A percentile compares a stretch with the other conserved stretches of the same genome.
Conservation (phyloP, 2,329 filamentous ascomycete species). For the Simplicillium sp. region DNA sequence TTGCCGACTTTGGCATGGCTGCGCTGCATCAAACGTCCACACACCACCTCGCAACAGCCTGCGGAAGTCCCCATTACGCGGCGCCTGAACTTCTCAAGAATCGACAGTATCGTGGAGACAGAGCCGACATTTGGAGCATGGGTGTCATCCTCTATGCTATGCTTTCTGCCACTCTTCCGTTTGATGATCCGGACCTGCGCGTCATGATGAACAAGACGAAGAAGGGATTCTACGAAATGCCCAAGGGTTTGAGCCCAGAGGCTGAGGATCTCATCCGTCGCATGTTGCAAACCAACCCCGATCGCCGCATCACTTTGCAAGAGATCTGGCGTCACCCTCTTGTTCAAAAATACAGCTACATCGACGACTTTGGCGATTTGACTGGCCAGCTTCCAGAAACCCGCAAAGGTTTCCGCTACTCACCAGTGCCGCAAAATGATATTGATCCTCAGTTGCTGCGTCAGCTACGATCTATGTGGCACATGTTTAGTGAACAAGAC, state of each 20-base stretch:
- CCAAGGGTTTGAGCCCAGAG: constrained; percentile 53
- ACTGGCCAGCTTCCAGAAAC: constrained; percentile 44
- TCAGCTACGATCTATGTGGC: constrained; percentile 85
- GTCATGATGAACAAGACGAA: constrained; percentile 53
- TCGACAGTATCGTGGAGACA: constrained; percentile 69
- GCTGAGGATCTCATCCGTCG: constrained; percentile 68
- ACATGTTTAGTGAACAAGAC: constrained; percentile 66
- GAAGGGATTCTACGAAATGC: constrained; percentile 51
- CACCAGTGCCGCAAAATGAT: constrained; percentile 50
- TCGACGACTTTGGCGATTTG: constrained; percentile 55
- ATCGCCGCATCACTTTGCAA: constrained; percentile 66
- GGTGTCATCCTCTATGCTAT: constrained; percentile 85
- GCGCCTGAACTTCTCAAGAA: constrained; percentile 83
- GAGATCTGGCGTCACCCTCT: constrained; percentile 83
- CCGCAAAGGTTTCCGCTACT: constrained; percentile 52
- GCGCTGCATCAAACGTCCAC: constrained; percentile 74
- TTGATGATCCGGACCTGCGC: constrained; percentile 57
- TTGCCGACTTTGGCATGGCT: constrained; percentile 97
- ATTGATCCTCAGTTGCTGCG: constrained; percentile 76
- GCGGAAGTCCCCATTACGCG: constrained; percentile 93
- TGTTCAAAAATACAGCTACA: constrained; percentile 71
- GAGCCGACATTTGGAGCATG: constrained; percentile 90
- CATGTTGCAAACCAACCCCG: constrained; percentile 73
- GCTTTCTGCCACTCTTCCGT: constrained; percentile 75
- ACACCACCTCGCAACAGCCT: constrained; percentile 77